Evolutionary conservation across 1,284 basidiomycete species (phyloP).

Genomic region (Cryptococcus sp.): DNA sequence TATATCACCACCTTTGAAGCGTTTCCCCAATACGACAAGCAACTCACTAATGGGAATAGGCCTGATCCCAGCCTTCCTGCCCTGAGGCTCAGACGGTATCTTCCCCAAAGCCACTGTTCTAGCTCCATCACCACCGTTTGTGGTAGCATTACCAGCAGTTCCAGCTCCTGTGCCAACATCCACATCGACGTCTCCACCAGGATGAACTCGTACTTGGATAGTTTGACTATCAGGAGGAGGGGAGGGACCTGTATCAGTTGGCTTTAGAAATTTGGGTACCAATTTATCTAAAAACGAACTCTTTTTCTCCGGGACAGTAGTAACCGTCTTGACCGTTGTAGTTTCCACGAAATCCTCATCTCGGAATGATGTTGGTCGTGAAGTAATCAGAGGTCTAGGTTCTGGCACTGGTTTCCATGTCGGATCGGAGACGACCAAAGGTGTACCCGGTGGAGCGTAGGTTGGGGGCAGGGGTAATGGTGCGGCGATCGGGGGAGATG

Average conservation of each 20-base stretch:
- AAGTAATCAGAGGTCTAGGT: neutral
- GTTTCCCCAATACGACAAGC: neutral
- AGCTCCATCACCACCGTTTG: slow-evolving; percentile 14
- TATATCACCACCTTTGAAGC: no score
- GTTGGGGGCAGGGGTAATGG: neutral
- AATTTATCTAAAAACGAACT: slow-evolving; percentile 7
- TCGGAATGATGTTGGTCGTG: slow-evolving; percentile 2
- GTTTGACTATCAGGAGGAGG: neutral
- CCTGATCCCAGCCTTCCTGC: slow-evolving; percentile 21
- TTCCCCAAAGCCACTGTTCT: slow-evolving; percentile 11
- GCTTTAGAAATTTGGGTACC: neutral
- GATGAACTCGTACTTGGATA: neutral
- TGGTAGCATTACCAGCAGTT: slow-evolving; percentile 20
- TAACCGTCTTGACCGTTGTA: slow-evolving; percentile 1
- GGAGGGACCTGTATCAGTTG: neutral
- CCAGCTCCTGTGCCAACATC: slow-evolving; percentile 22
- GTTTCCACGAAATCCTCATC: slow-evolving; percentile 1
- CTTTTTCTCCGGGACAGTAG: slow-evolving; percentile 20
- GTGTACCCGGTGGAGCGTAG: neutral
- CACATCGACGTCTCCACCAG: neutral
- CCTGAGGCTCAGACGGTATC: slow-evolving; percentile 4
- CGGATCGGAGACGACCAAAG: slow-evolving; percentile 6
- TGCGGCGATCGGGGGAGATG: neutral
- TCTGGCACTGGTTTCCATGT: slow-evolving; percentile 6
- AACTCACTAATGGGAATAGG: slow-evolving; percentile 27